Evolutionary conservation across 2,329 filamentous ascomycete genomes (phyloP).

Genomic region (Chaetomiaceae sp.): DNA sequence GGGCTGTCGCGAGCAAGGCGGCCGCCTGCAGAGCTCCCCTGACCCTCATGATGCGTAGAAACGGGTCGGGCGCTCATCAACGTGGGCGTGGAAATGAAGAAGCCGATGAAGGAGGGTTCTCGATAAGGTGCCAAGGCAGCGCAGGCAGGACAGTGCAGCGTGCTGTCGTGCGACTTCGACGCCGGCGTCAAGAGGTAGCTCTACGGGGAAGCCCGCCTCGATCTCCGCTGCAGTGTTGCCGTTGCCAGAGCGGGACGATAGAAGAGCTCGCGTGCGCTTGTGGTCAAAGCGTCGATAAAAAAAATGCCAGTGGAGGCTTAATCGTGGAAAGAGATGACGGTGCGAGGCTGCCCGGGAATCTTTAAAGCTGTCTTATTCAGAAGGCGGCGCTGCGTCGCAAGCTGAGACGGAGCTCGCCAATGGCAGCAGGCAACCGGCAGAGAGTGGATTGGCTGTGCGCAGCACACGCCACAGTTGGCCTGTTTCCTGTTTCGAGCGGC

Average conservation of each 20-base stretch:
- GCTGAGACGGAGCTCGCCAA: conserved; percentile 23
- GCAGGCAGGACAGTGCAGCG: not conserved
- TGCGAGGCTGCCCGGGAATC: not conserved
- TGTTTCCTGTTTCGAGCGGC: no score
- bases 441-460: not conserved
- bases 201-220: no score
- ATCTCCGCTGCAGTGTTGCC: not conserved
- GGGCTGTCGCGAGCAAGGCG: conserved; percentile 49
- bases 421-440: conserved; percentile 8
- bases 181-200: not conserved
- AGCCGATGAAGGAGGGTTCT: not conserved
- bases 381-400: conserved; percentile 18
- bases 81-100: conserved; percentile 9
- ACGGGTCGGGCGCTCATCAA: conserved; percentile 41
- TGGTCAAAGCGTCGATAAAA: not conserved
- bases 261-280: not conserved
- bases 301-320: not conserved
- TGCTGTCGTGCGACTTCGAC: not conserved
- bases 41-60: conserved; percentile 50
- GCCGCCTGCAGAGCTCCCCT: conserved; percentile 43
- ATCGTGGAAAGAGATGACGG: not conserved
- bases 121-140: not conserved
- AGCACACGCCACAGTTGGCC: conserved; percentile 1
- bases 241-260: not conserved
- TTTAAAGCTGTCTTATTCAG: conserved; percentile 12